Percentiles rank a stretch among this genome's conserved stretches.
phyloP scores from a whole-genome alignment of 2,329 filamentous ascomycete species.

The Pyricularia sp. region DNA sequence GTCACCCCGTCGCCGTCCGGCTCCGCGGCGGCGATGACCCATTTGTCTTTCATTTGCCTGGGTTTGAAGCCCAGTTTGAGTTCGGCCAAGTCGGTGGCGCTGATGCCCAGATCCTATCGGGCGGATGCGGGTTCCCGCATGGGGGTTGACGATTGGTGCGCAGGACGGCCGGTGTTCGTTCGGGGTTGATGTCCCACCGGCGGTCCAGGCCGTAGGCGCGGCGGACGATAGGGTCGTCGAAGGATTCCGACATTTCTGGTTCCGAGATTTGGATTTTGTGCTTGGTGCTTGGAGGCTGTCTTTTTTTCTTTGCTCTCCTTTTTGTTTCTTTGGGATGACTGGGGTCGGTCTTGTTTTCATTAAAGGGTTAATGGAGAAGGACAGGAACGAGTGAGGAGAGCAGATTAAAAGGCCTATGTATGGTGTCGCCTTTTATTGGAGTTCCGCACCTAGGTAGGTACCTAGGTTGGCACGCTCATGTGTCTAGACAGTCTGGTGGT shows the following conservation, averaged over 20 bases:
- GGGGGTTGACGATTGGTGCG: background rate
- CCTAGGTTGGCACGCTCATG: no score
- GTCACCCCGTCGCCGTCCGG: constrained; percentile 1
- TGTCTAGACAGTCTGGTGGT: no score
- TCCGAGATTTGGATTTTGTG: background rate
- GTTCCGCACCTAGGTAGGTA: no score
- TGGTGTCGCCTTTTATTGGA: no score
- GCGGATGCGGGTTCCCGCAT: constrained; percentile 1
- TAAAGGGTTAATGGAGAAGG: no score
- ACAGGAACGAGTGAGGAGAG: no score
- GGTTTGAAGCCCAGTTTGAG: constrained; percentile 1
- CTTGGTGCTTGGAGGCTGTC: background rate
- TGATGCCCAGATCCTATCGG: background rate
- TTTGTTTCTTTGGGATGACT: no score
- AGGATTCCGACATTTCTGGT: background rate
- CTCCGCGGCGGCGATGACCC: constrained; percentile 2
- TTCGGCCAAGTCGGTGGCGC: constrained; percentile 1
- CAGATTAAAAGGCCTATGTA: no score
- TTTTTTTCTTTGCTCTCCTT: background rate
- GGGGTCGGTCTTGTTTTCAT: no score
- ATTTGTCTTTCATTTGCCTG: background rate
- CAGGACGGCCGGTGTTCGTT: background rate
- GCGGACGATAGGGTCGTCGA: background rate
- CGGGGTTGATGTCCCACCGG: background rate
- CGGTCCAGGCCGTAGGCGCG: background rate